These are phyloP conservation scores for Pulveroboletus frians DNA, from an alignment of 768 basidiomycete genomes.

Conservation along the genomic window DNA sequence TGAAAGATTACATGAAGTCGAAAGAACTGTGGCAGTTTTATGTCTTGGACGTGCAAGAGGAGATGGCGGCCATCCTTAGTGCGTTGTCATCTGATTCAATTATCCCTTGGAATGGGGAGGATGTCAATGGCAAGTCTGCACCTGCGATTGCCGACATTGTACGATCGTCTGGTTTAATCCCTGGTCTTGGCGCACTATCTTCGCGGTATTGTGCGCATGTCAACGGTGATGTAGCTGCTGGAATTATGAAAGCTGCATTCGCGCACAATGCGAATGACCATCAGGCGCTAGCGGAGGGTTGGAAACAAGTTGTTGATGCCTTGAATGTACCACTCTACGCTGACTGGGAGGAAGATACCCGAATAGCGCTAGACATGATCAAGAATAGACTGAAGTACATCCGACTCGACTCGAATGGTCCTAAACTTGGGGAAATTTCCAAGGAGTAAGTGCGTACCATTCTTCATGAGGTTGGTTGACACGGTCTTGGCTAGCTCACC, in stretches of 20 bases:
- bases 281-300: conserved; percentile 59
- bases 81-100: conserved; percentile 33
- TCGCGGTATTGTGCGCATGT: conserved; percentile 66
- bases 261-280: conserved; percentile 39
- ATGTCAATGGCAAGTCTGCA: conserved; percentile 53
- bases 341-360: conserved; percentile 83
- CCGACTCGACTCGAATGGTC: conserved; percentile 77
- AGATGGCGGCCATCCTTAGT: conserved; percentile 49
- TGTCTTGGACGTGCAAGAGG: conserved; percentile 67
- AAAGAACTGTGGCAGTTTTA: conserved; percentile 93
- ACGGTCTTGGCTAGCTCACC: conserved; percentile 53
- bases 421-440: conserved; percentile 76
- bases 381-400: conserved; percentile 74
- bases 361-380: conserved; percentile 67
- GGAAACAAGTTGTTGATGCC: conserved; percentile 76
- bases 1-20: conserved; percentile 53
- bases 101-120: conserved; percentile 56
- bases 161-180: conserved; percentile 48
- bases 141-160: conserved; percentile 64
- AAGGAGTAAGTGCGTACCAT: conserved; percentile 48
- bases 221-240: conserved; percentile 61
- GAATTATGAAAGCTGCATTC: conserved; percentile 68
- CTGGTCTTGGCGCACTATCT: conserved; percentile 54
- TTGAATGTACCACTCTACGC: conserved; percentile 85
- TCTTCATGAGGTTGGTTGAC: conserved; percentile 7